Evolutionary conservation across 2,329 filamentous ascomycete genomes (phyloP).

Genomic region (Coleophoma cylindrospora): DNA sequence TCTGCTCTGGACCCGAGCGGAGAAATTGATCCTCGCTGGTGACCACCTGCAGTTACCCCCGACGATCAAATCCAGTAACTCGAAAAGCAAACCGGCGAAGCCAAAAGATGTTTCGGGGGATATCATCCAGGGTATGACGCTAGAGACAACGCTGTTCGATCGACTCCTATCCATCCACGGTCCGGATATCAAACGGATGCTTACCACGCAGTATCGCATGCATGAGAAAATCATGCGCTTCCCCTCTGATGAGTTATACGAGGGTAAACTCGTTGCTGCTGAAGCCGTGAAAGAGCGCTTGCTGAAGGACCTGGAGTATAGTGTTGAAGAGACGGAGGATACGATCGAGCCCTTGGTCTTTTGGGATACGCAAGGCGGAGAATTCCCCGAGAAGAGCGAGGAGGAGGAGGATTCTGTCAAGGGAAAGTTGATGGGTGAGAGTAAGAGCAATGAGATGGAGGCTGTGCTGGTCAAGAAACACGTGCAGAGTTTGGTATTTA

Average conservation of each 20-base stretch:
- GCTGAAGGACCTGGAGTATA: conserved; percentile 73
- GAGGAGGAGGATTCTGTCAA: conserved; percentile 55
- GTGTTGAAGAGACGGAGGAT: conserved; percentile 75
- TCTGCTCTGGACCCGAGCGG: conserved; percentile 58
- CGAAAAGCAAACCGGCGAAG: conserved; percentile 31
- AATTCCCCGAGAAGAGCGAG: conserved; percentile 79
- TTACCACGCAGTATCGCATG: conserved; percentile 98
- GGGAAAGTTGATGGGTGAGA: conserved; percentile 55
- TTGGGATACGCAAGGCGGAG: conserved; percentile 92
- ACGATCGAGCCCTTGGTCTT: conserved; percentile 86
- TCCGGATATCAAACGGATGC: conserved; percentile 80
- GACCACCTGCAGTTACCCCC: conserved; percentile 93
- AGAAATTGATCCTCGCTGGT: conserved; percentile 84
- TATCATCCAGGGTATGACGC: conserved; percentile 48
- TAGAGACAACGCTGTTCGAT: conserved; percentile 93
- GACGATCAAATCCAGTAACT: conserved; percentile 79
- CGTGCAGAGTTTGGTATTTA: conserved; percentile 56
- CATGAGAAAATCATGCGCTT: conserved; percentile 94
- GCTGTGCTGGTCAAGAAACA: conserved; percentile 76
- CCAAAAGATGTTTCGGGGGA: conserved; percentile 28
- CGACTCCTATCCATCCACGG: conserved; percentile 80
- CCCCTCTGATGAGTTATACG: conserved; percentile 85
- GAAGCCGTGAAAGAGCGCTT: conserved; percentile 72
- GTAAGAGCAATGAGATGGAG: conserved; percentile 91
- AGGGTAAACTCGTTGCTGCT: conserved; percentile 73